Evolutionary conservation across 345 rosid genomes (phyloP).

Genomic region (Populus pruinosa): DNA sequence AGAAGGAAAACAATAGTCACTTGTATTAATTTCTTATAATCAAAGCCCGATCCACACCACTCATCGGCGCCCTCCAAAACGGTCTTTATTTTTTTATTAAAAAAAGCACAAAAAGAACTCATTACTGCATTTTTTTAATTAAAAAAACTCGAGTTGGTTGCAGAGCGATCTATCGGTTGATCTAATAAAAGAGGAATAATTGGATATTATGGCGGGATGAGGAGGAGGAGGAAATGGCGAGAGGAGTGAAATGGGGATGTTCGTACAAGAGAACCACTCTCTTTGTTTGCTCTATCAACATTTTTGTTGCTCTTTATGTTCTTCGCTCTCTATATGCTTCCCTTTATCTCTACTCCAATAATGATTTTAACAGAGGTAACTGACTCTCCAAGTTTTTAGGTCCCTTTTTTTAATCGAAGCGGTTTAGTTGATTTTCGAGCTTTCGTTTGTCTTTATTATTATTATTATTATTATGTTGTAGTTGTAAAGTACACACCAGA

Average conservation of each 20-base stretch:
- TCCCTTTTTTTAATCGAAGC: background rate
- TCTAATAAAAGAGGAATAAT: background rate
- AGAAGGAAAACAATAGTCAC: background rate
- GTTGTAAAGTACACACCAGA: slow-evolving; percentile 70
- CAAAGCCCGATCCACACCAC: background rate
- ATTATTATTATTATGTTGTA: slow-evolving; percentile 11
- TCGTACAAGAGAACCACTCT: slow-evolving; percentile 77
- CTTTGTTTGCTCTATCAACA: slow-evolving; percentile 79
- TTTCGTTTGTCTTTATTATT: no score
- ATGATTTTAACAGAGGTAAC: slow-evolving; percentile 27
- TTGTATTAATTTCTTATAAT: background rate
- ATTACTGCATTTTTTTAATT: no score
- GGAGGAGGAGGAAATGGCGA: slow-evolving; percentile 26
- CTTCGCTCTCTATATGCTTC: slow-evolving; percentile 80
- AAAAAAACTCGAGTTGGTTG: no score
- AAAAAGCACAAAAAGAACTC: no score
- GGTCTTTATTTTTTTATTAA: background rate
- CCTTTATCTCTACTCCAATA: slow-evolving; percentile 59
- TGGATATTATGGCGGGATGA: slow-evolving; percentile 23
- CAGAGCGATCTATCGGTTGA: background rate
- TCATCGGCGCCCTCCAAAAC: background rate
- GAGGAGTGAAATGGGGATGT: slow-evolving; percentile 44
- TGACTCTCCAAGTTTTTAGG: background rate
- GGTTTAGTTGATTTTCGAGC: no score
- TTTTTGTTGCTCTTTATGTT: slow-evolving; percentile 84